phyloP scores from a whole-genome alignment of 225 moss, liverwort and hornwort genomes.

The Pleurozium schreberi region DNA sequence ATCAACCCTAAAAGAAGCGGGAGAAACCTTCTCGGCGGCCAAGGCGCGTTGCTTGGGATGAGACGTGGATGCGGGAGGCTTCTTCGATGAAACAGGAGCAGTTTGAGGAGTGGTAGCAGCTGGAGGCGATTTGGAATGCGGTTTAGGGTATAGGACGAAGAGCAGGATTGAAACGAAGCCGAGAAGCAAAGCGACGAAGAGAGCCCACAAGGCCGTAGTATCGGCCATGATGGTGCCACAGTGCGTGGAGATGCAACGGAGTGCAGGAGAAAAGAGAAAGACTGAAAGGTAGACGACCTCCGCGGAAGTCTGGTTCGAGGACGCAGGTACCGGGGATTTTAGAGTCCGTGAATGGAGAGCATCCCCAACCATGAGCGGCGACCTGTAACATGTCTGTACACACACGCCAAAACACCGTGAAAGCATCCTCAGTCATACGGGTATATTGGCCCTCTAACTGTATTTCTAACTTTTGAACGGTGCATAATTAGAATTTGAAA shows the following conservation, averaged over 20 bases:
- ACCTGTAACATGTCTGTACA: no score
- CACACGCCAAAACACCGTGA: background rate
- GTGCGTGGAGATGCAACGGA: background rate
- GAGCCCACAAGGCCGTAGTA: background rate
- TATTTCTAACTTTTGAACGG: no score
- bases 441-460: no score
- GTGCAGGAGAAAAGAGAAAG: background rate
- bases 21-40: constrained; percentile 31
- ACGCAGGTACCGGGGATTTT: background rate
- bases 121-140: background rate
- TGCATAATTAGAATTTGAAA: no score
- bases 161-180: constrained; percentile 17
- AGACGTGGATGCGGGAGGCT: background rate
- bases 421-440: no score
- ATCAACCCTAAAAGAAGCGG: background rate
- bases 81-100: background rate
- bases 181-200: constrained; percentile 1
- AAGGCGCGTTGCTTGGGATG: constrained; percentile 38
- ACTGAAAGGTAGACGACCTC: no score
- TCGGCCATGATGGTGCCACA: background rate
- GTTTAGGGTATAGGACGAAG: background rate
- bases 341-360: background rate
- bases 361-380: background rate
- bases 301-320: background rate
- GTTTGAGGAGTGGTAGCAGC: background rate